Base-by-base conservation (phyloP, 2,329 filamentous ascomycete genomes). In the Neofusicoccum cordaticola region DNA sequence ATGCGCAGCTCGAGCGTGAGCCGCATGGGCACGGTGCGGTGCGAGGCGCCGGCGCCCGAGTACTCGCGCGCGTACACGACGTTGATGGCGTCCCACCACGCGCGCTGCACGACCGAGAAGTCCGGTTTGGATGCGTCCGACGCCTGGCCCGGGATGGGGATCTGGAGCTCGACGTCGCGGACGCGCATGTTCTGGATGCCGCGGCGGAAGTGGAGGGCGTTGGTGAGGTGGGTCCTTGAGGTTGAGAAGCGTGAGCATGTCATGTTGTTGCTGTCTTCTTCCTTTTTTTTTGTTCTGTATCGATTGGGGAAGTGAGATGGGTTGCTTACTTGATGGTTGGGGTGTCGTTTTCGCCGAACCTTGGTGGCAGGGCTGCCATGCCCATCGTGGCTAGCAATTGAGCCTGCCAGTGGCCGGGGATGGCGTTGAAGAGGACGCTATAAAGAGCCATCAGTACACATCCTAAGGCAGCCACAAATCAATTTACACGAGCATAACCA, bases 21-120 rank as follows among this genome's bases (percentile, higher is more conserved):
- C 2, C 80, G 75, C 74, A 81, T 51, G 78, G 0, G 80, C 77
- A 62, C 15, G 53, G 58, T 12, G 27, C 27, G 17, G 13, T 11
- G 45, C 22, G 22, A 22, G 22, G 11, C 27, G 45, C 8, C 27
- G 8, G 9, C 11, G 9, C 17, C 9, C 5, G 45, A 27, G 13
- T 48, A 48, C 17, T 48, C 45, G 7, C 9, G 17, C 63, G 5
- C 57, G 66, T 83, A 83, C n/a, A 76, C 77, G 1, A 77, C 73
- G 5, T 78, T 73, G 66, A 84, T 82, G 13, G 79, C 79, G 63
- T 83, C 82, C 81, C 82, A 84, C 82, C 82, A 84, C 0, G 81
- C 81, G 4, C 75, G 74, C 61, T 80, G 79, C 1, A 82, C 77
- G 19, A 79, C 70, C 11, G 70, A 73, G 68, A 76, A 81, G 71